Evolutionary conservation across 495 filamentous ascomycete genomes (phyloP), one percentile per base, ranked within the genome.

Genomic region (Penicillium egyptiacum): DNA sequence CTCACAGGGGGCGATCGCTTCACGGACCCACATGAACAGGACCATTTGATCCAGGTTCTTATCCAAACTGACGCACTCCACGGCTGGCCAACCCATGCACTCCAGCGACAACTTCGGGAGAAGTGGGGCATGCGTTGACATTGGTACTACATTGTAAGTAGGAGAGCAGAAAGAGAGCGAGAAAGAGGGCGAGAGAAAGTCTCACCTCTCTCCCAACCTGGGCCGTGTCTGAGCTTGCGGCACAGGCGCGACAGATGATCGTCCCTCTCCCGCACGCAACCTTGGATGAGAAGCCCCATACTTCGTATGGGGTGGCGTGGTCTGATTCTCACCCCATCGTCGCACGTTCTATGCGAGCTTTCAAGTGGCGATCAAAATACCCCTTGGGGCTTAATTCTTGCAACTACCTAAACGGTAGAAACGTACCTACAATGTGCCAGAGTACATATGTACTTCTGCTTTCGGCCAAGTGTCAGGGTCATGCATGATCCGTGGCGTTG

Each of bases 51-150:
- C 40, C 60, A 66, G 37, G 58, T 68, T 19, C 52, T 68, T n/a
- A 28, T 55, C 3, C 59, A 53, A 33, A 66, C 56, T 19, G 60
- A 60, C n/a, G 31, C 49, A 10, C 33, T 60, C 20, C 65, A 68
- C 25, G 63, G 65, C 2, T 68, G 65, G 65, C 65, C 63, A 39
- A 68, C 65, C 17, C 59, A 63, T 60, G 60, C 52, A 11, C 55
- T 68, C 1, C 63, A 63, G 46, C 53, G 60, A 26, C 63, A 66
- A 45, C 60, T 66, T 40, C 53, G 53, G 31, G 62, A 68, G n/a
- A 68, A 53, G 8, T 68, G 63, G 65, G 60, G 52, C 5, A 45
- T 65, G 48, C 37, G 12, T 19, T 66, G 64, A 66, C 19, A 11
- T n/a, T 41, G 19, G 42, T 20, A 44, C 8, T 41, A 41, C 4